Evolutionary conservation across 1,284 basidiomycete species (phyloP), one percentile per base, ranked within the genome.

Genomic region (Puccinia novopanici): DNA sequence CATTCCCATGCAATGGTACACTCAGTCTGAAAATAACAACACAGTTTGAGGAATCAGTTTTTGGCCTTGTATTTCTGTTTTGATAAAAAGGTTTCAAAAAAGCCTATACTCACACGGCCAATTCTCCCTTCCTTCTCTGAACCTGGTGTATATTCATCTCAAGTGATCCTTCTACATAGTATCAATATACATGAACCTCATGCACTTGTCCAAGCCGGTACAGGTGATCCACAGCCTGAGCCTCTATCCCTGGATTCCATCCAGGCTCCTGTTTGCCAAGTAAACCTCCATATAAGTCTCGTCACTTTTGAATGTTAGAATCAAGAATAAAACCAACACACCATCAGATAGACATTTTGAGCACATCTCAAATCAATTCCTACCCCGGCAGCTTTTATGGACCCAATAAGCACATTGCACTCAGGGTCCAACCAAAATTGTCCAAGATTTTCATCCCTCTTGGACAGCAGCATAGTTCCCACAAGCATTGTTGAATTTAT

Each of bases 61-160:
- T 40, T 40, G 19, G 63, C 22, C 63, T 40, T 22, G 24, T 17
- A 24, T 34, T 34, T 34, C 34, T 2, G 34, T 34, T 34, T 34
- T 34, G 34, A 34, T 34, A n/a, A n/a, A 2, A 34, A 34, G 2
- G 34, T 34, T 34, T 1, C 19, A 40, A 12, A 24, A 19, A 13
- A 34, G 50, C 9, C 13, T 22, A 30, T 13, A 71, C 27, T 24
- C 19, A 71, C n/a, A 71, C 2, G 27, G 68, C 68, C 48, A 71
- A 52, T 34, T 71, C 48, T 17, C 15, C 45, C 30, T 71, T 71
- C 48, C 50, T 30, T n/a, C 27, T 52, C 68, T 71, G 68, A 50
- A 71, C 30, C n/a, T 71, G 68, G 37, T 71, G 30, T 52, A 71
- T 71, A 71, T 71, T 71, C 68, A 71, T 71, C 68, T 71, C 50